phyloP scores from a whole-genome alignment of 192 early-diverging fungal species.

The Coemansia sp. region DNA sequence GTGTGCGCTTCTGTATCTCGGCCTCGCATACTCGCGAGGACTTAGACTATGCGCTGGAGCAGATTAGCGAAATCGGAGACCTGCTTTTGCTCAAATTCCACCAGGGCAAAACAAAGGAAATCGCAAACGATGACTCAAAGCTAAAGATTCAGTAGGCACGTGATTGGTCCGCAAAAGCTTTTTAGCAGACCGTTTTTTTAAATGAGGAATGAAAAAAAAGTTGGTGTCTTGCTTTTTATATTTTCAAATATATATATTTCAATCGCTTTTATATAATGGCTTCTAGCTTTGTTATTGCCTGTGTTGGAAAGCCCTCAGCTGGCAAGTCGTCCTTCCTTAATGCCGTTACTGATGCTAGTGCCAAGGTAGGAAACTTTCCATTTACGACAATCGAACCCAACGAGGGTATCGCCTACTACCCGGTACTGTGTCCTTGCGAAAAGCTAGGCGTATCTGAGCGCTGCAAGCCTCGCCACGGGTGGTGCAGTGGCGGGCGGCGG shows the following conservation, averaged over 20 bases:
- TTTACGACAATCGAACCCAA: constrained; percentile 90
- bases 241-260: background rate
- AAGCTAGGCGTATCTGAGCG: constrained; percentile 53
- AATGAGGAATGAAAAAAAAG: background rate
- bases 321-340: constrained; percentile 86
- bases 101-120: constrained; percentile 20
- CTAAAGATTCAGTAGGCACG: constrained; percentile 18
- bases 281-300: constrained; percentile 64
- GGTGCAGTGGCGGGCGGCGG: constrained; percentile 69
- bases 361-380: constrained; percentile 85
- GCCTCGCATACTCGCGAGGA: constrained; percentile 95
- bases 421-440: constrained; percentile 73
- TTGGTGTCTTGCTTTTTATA: background rate
- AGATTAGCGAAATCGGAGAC: constrained; percentile 77
- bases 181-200: background rate
- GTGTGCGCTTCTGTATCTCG: constrained; percentile 94
- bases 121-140: background rate
- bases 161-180: background rate
- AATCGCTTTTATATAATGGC: constrained; percentile 19
- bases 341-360: constrained; percentile 78
- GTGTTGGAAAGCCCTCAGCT: constrained; percentile 77
- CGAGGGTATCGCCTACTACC: constrained; percentile 77
- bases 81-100: constrained; percentile 69
- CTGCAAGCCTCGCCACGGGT: constrained; percentile 78
- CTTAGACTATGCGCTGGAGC: constrained; percentile 74